A percentile compares a stretch with the other conserved stretches of the same genome.
Evolutionary conservation across 495 filamentous ascomycete species (phyloP).

Genomic region (Margaritispora aquatica): DNA sequence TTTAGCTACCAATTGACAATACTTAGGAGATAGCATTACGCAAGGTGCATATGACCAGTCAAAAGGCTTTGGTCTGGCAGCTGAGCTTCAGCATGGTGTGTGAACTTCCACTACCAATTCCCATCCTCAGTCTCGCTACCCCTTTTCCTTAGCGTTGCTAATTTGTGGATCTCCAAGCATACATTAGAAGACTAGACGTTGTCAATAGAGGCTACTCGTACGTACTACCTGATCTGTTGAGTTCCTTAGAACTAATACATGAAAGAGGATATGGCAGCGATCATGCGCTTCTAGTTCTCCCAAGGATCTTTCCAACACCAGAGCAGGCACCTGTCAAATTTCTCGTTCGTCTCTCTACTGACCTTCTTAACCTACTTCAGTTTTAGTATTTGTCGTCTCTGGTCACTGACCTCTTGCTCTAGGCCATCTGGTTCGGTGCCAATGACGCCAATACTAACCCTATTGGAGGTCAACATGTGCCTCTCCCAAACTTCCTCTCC

Average conservation of each 20-base stretch:
- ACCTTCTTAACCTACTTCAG: not conserved
- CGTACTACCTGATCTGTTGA: not conserved
- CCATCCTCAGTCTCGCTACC: not conserved
- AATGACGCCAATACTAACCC: slow-evolving; percentile 49
- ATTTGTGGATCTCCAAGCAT: slow-evolving; percentile 29
- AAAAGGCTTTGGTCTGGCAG: slow-evolving; percentile 48
- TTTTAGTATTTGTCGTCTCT: not conserved
- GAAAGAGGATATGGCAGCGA: slow-evolving; percentile 56
- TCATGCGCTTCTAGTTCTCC: slow-evolving; percentile 51
- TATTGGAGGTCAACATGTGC: slow-evolving; percentile 44
- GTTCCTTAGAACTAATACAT: slow-evolving; percentile 17
- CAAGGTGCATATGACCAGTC: slow-evolving; percentile 48
- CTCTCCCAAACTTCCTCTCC: slow-evolving; percentile 49
- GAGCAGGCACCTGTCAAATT: slow-evolving; percentile 49
- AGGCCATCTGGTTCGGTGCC: slow-evolving; percentile 64
- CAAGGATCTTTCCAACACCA: slow-evolving; percentile 49
- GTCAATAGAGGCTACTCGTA: slow-evolving; percentile 50
- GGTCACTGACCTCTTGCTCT: not conserved
- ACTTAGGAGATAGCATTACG: slow-evolving; percentile 53
- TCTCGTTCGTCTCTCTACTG: slow-evolving; percentile 27
- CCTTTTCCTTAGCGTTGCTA: not conserved
- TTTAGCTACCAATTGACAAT: not conserved
- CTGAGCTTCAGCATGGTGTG: slow-evolving; percentile 51
- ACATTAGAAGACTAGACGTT: slow-evolving; percentile 56
- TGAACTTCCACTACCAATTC: not conserved